Percentiles rank a stretch among this genome's conserved stretches.
These are phyloP conservation scores for Pseudogymnoascus sp. DNA, from an alignment of 2,329 filamentous ascomycete species.

Conservation along the genomic window DNA sequence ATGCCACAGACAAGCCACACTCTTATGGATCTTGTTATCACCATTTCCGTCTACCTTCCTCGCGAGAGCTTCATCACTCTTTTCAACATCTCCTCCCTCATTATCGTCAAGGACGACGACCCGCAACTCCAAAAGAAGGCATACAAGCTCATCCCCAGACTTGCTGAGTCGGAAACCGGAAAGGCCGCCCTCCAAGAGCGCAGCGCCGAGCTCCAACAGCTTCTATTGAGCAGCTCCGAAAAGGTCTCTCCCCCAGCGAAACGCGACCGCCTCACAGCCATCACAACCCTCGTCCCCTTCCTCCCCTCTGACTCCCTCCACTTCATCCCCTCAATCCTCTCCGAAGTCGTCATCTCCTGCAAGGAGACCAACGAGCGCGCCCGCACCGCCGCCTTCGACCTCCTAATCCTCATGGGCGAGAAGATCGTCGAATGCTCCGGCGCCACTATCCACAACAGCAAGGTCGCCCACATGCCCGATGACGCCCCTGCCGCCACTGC, in stretches of 20 bases:
- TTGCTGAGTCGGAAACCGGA: constrained; percentile 73
- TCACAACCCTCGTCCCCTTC: constrained; percentile 70
- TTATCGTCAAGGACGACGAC: constrained; percentile 74
- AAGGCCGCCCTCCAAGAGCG: constrained; percentile 67
- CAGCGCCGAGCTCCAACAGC: constrained; percentile 68
- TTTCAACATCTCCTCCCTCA: constrained; percentile 76
- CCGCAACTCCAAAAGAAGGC: constrained; percentile 97
- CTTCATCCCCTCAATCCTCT: constrained; percentile 85
- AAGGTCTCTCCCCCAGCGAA: constrained; percentile 81
- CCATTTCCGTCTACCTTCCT: constrained; percentile 88
- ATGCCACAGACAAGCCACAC: constrained; percentile 93
- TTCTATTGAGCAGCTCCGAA: constrained; percentile 70
- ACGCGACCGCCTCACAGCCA: constrained; percentile 75
- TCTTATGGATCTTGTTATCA: constrained; percentile 92
- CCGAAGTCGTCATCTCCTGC: constrained; percentile 90
- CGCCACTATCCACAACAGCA: constrained; percentile 71
- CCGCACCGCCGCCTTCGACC: constrained; percentile 77
- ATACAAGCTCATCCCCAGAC: constrained; percentile 91
- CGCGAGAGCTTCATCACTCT: constrained; percentile 75
- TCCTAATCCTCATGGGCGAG: constrained; percentile 81
- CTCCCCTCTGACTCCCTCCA: constrained; percentile 72
- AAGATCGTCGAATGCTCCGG: constrained; percentile 61
- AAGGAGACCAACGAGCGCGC: constrained; percentile 98
- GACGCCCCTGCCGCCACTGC: constrained; percentile 71
- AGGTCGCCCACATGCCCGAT: constrained; percentile 77